Conservation (phyloP, 2,329 filamentous ascomycete species). For the Fusarium tanahbumbuense region DNA sequence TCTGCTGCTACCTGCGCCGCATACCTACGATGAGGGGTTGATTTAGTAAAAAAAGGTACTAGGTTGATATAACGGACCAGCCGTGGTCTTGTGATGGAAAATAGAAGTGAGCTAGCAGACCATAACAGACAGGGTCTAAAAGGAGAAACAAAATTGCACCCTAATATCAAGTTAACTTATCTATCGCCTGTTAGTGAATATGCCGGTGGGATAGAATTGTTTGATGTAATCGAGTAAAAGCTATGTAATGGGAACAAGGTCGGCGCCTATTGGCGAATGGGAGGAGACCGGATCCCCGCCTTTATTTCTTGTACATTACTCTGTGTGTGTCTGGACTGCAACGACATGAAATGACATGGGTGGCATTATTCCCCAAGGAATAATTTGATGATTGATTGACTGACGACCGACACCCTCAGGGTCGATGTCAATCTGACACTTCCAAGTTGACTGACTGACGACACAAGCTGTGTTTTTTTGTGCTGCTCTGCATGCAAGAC, state of each 20-base stretch:
- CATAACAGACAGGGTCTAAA: slow-evolving; percentile 23
- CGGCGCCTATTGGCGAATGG: slow-evolving; percentile 45
- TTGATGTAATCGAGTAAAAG: slow-evolving; percentile 47
- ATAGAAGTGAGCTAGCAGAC: slow-evolving; percentile 10
- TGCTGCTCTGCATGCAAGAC: slow-evolving; percentile 13
- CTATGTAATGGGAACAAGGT: slow-evolving; percentile 46
- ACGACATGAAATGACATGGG: slow-evolving; percentile 32
- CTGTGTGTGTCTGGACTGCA: not conserved
- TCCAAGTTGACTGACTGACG: slow-evolving; percentile 7
- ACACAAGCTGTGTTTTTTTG: not conserved
- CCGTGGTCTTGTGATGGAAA: slow-evolving; percentile 46
- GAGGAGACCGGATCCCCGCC: slow-evolving; percentile 27
- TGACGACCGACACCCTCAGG: slow-evolving; percentile 11
- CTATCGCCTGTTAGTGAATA: not conserved
- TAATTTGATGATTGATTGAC: not conserved
- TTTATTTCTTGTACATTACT: not conserved
- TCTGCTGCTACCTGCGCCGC: slow-evolving; percentile 5
- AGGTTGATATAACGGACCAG: slow-evolving; percentile 31
- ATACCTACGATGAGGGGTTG: slow-evolving; percentile 32
- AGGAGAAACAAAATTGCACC: slow-evolving; percentile 25
- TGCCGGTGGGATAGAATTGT: slow-evolving; percentile 17
- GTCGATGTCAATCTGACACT: slow-evolving; percentile 13
- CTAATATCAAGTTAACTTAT: slow-evolving; percentile 5
- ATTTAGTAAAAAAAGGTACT: slow-evolving; percentile 36
- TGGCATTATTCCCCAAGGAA: slow-evolving; percentile 23